Base-by-base conservation (phyloP, 2,329 filamentous ascomycete genomes). In the Pestalotiopsis sp. region DNA sequence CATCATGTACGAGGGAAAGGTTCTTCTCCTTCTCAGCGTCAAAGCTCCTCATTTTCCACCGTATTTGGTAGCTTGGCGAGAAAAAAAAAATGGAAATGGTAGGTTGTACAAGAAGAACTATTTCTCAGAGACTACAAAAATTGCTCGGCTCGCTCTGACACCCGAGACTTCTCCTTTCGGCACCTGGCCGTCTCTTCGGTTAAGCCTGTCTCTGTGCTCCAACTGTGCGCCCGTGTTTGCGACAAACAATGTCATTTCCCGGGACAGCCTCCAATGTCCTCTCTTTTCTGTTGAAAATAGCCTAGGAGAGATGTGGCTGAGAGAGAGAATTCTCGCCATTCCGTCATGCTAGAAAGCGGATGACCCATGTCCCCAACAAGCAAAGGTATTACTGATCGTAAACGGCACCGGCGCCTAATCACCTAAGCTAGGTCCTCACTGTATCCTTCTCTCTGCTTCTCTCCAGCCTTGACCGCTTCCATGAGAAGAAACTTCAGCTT, bases 201-300 rank as follows among this genome's bases (percentile, higher is more conserved):
- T n/a, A n/a, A 17, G 2, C 4, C 9, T n/a, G 45, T n/a, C 45
- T 52, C n/a, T 52, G 45, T 52, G 45, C 45, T 52, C 45, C 45
- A 52, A n/a, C 45, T 52, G 45, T 52, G 59, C 59, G n/a, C 27
- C 59, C 59, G 59, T 61, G 31, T 61, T 61, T 61, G 59, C 59
- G 59, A 38, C 25, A 61, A 27, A 61, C 59, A 61, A 61, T 36
- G 59, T 61, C 25, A 20, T 61, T 27, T 27, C 25, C 31, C 31
- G 25, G 59, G 45, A n/a, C 59, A 61, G 27, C 27, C 59, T 36
- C 17, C 12, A 11, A 9, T 27, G 6, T 13, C 27, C n/a, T 20
- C 59, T 41, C 17, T 13, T 61, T 17, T 36, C 7, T 41, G 13
- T 20, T 23, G 12, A 59, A 12, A 14, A n/a, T 11, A 27, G 11